These are phyloP conservation scores for Capsicum pubescens DNA, from an alignment of 257 asterid species.

Conservation along the genomic window DNA sequence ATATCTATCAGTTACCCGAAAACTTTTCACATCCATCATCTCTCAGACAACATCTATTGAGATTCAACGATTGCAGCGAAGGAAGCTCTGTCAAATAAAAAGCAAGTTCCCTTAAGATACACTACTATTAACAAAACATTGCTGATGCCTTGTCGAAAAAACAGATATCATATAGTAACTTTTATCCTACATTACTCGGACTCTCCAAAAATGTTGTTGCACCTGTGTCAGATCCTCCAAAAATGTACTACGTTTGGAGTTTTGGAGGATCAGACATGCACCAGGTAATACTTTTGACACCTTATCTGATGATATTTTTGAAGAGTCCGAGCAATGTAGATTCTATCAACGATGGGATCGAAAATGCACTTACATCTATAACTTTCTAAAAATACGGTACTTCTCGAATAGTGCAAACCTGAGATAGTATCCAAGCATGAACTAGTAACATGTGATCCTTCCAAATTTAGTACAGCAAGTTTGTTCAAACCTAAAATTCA, in stretches of 20 bases:
- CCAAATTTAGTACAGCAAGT: constrained; percentile 24
- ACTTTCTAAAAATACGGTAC: not conserved
- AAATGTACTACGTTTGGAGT: too few relatives aligned
- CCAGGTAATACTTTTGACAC: not conserved
- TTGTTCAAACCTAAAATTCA: constrained; percentile 10
- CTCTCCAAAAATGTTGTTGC: not conserved
- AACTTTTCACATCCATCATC: constrained; percentile 29
- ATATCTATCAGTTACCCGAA: not conserved
- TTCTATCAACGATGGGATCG: not conserved
- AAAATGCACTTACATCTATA: not conserved
- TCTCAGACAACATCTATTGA: constrained; percentile 19
- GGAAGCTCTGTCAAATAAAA: not conserved
- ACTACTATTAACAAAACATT: not conserved
- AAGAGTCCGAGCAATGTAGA: not conserved
- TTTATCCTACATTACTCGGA: not conserved
- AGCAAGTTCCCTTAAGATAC: not conserved
- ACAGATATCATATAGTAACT: not conserved
- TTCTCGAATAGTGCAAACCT: not conserved
- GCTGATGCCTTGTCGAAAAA: not conserved
- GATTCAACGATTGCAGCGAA: constrained; percentile 20
- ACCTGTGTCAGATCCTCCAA: too few relatives aligned
- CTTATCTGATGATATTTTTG: not conserved
- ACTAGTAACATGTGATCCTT: constrained; percentile 25
- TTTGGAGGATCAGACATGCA: not conserved
- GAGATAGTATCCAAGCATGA: constrained; percentile 28